Percentiles rank a stretch among this genome's conserved stretches.
Evolutionary conservation across 2,329 filamentous ascomycete genomes (phyloP).

Genomic region (Laburnicola sp.): DNA sequence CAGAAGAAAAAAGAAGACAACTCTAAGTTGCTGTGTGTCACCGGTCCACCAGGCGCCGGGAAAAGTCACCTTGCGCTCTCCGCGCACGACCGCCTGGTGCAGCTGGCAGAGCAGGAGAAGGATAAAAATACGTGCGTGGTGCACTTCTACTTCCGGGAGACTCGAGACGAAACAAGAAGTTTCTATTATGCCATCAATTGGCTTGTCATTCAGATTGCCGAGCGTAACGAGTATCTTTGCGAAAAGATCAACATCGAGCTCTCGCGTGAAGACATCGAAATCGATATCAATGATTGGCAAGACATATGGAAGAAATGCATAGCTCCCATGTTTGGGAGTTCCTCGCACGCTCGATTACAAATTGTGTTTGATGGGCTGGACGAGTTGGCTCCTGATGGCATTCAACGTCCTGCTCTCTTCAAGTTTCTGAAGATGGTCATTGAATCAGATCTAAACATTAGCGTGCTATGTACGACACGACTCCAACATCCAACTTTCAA

Average conservation of each 20-base stretch:
- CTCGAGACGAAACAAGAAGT: background rate
- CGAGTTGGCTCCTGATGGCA: slow-evolving; percentile 1
- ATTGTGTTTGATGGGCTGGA: slow-evolving; percentile 4
- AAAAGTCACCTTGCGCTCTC: slow-evolving; percentile 2
- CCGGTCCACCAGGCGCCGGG: background rate
- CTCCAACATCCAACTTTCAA: background rate
- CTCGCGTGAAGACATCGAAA: slow-evolving; percentile 1
- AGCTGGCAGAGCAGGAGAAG: background rate
- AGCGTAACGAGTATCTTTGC: background rate
- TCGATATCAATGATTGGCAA: background rate
- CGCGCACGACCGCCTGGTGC: background rate
- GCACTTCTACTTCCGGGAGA: slow-evolving; percentile 5
- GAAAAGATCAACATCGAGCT: slow-evolving; percentile 3
- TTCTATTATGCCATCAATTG: slow-evolving; percentile 2
- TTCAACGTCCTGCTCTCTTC: background rate
- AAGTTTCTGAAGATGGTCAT: background rate
- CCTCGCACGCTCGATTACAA: background rate
- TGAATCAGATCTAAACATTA: background rate
- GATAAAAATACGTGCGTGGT: background rate
- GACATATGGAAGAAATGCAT: slow-evolving; percentile 1
- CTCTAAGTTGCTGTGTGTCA: slow-evolving; percentile 1
- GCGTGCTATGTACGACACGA: slow-evolving; percentile 2
- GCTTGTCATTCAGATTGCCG: slow-evolving; percentile 2
- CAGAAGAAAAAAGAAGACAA: background rate
- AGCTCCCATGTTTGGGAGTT: background rate